Evolutionary conservation across 192 early-diverging fungal genomes (phyloP).

Genomic region (Backusella circina): DNA sequence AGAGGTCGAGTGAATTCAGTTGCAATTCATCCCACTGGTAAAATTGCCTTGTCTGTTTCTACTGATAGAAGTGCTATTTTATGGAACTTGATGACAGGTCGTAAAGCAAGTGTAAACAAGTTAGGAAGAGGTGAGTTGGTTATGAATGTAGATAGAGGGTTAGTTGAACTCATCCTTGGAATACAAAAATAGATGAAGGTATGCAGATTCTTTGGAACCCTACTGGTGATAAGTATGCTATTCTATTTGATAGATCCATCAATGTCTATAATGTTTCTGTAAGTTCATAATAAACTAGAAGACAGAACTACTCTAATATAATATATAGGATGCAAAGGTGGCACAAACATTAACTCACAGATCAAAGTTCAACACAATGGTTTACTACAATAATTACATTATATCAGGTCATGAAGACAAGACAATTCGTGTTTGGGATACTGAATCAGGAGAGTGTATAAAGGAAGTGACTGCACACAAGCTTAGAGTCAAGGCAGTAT

Average conservation of each 20-base stretch:
- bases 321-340: slow-evolving; percentile 34
- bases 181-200: slow-evolving; percentile 38
- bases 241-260: slow-evolving; percentile 53
- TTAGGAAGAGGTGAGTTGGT: slow-evolving; percentile 37
- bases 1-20: slow-evolving; percentile 73
- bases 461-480: slow-evolving; percentile 41
- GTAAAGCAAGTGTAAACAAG: slow-evolving; percentile 57
- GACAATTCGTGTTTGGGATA: slow-evolving; percentile 48
- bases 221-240: slow-evolving; percentile 52
- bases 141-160: not conserved
- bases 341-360: slow-evolving; percentile 22
- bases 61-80: slow-evolving; percentile 64
- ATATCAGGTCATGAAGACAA: slow-evolving; percentile 62
- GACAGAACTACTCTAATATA: not conserved
- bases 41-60: slow-evolving; percentile 84
- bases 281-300: slow-evolving; percentile 21
- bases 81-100: slow-evolving; percentile 78
- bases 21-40: slow-evolving; percentile 94
- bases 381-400: slow-evolving; percentile 46
- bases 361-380: slow-evolving; percentile 35
- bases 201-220: slow-evolving; percentile 52
- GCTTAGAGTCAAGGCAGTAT: slow-evolving; percentile 41
- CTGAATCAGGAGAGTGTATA: slow-evolving; percentile 40
- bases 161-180: not conserved
- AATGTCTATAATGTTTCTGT: slow-evolving; percentile 55